These are phyloP conservation scores for Leonotis leonurus DNA, from an alignment of 257 asterid genomes.

Conservation along the genomic window DNA sequence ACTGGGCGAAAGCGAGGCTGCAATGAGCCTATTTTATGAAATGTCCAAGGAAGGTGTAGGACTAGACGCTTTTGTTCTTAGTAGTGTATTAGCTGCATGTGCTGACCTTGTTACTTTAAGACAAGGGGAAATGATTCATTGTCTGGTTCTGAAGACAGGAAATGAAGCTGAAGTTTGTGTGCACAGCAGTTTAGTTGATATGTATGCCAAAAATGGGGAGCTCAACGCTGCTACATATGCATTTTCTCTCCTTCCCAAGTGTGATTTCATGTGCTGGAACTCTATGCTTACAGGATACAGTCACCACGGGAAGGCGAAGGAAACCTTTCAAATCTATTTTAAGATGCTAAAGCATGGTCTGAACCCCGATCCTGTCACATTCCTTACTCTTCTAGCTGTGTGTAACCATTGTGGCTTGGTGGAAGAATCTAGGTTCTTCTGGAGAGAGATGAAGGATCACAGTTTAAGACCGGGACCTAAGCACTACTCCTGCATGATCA, in stretches of 20 bases:
- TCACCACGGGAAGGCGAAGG: constrained; percentile 58
- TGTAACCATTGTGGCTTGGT: constrained; percentile 82
- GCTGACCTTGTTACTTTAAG: constrained; percentile 64
- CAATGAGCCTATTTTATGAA: constrained; percentile 41
- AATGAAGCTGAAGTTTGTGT: constrained; percentile 45
- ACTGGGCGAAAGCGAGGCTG: constrained; percentile 53
- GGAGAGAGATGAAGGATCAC: constrained; percentile 61
- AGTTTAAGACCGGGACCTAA: constrained; percentile 50
- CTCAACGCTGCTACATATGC: constrained; percentile 40
- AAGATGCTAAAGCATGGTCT: constrained; percentile 44
- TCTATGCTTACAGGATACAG: constrained; percentile 69
- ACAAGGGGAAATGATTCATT: constrained; percentile 78
- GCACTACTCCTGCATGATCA: constrained; percentile 75
- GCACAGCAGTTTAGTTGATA: constrained; percentile 59
- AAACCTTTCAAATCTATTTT: constrained; percentile 44
- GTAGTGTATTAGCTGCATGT: constrained; percentile 66
- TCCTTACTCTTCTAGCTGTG: constrained; percentile 56
- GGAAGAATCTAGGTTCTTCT: constrained; percentile 33
- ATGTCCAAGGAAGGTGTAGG: constrained; percentile 35
- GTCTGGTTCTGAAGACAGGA: constrained; percentile 55
- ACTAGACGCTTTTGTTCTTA: constrained; percentile 51
- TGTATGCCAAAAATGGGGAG: constrained; percentile 81
- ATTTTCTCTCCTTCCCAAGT: constrained; percentile 28
- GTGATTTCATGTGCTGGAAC: constrained; percentile 79
- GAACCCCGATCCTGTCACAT: constrained; percentile 61